phyloP scores from a whole-genome alignment of 2,329 filamentous ascomycete species.

The Penicillium sp. region DNA sequence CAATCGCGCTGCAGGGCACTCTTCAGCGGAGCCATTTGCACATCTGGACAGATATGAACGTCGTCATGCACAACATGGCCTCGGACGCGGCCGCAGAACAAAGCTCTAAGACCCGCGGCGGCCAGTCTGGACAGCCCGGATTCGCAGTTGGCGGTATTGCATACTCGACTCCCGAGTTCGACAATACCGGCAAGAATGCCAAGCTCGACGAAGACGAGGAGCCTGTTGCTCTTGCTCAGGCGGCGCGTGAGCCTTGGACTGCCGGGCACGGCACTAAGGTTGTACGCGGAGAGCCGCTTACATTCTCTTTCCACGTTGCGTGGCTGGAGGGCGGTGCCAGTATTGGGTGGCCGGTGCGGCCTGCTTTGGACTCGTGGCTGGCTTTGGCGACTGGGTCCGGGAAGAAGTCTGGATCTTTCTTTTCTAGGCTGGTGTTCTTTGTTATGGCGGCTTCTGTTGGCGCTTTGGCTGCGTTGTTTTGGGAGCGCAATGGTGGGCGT shows the following conservation, averaged over 20 bases:
- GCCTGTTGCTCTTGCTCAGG: slow-evolving; percentile 45
- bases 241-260: slow-evolving; percentile 48
- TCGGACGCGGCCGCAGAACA: slow-evolving; percentile 30
- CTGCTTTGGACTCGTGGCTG: slow-evolving; percentile 19
- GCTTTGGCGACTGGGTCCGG: slow-evolving; percentile 9
- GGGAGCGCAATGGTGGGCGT: slow-evolving; percentile 34
- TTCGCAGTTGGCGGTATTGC: slow-evolving; percentile 84
- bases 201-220: slow-evolving; percentile 37
- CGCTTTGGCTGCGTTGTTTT: slow-evolving; percentile 38
- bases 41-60: slow-evolving; percentile 84
- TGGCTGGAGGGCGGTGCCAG: slow-evolving; percentile 60
- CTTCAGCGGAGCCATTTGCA: slow-evolving; percentile 88
- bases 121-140: slow-evolving; percentile 53
- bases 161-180: slow-evolving; percentile 75
- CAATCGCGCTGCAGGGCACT: slow-evolving; percentile 85
- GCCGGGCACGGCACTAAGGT: slow-evolving; percentile 60
- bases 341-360: slow-evolving; percentile 35
- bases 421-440: slow-evolving; percentile 39
- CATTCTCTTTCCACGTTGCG: slow-evolving; percentile 74
- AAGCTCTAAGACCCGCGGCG: slow-evolving; percentile 57
- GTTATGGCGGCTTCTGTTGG: slow-evolving; percentile 38
- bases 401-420: slow-evolving; percentile 19
- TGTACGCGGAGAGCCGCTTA: slow-evolving; percentile 82
- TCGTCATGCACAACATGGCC: slow-evolving; percentile 67
- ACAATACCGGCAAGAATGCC: slow-evolving; percentile 42